Percentiles rank a stretch among this genome's conserved stretches.
Conservation (phyloP, 2,329 filamentous ascomycete species). For the Fonsecaea monophora region DNA sequence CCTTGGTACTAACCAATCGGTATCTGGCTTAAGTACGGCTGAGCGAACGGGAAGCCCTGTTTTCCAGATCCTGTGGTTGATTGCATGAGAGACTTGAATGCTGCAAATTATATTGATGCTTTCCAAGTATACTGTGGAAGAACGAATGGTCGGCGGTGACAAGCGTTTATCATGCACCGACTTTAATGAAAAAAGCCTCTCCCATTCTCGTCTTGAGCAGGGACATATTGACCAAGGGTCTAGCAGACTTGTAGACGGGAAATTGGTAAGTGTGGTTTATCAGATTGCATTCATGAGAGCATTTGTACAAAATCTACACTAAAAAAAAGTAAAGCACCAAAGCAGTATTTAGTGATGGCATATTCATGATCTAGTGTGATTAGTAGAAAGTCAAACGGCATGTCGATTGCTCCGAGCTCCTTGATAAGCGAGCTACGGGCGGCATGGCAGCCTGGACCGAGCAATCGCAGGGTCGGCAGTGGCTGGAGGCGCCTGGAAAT, state of each 20-base stretch:
- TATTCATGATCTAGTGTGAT: no score
- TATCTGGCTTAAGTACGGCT: conserved; percentile 17
- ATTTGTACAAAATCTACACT: neutral
- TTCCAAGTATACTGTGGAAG: neutral
- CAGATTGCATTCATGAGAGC: neutral
- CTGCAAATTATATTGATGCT: neutral
- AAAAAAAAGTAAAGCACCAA: neutral
- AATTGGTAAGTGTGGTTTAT: no score
- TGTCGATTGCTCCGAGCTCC: neutral
- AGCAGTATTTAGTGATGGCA: neutral
- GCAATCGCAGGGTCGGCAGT: neutral
- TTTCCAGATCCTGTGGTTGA: conserved; percentile 15
- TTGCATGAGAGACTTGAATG: neutral
- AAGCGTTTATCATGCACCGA: neutral
- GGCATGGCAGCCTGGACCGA: neutral
- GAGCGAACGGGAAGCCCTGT: conserved; percentile 18
- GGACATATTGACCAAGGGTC: no score
- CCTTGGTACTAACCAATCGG: conserved; percentile 7
- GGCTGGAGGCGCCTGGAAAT: neutral
- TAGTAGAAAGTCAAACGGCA: neutral
- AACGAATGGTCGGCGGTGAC: neutral
- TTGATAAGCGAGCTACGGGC: neutral
- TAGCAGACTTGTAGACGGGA: no score
- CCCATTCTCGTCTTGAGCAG: no score
- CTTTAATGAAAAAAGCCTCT: no score